Evolutionary conservation across 441 rosid species (phyloP), one percentile per base, ranked within the genome.

Genomic region (Euphorbia schlechtendalii): DNA sequence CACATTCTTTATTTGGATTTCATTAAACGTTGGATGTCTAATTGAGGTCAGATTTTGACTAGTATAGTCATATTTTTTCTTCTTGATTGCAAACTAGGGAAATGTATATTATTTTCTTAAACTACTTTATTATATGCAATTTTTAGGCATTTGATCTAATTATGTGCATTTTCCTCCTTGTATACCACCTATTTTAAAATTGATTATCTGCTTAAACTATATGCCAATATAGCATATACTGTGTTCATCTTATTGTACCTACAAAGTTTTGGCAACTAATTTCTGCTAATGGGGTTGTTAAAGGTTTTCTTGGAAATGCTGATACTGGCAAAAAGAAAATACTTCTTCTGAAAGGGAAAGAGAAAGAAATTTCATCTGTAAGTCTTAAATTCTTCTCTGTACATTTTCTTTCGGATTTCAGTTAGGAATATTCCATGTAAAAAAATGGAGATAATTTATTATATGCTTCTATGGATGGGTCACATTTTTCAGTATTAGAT

Each of bases 271-370:
- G 48, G 28, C 27, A 25, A 21, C 20, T 36, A 40, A 10, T n/a
- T 13, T 69, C 46, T 68, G 66, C 58, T 57, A 30, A 24, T 64
- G 30, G 24, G 58, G 49, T 59, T 61, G 49, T 76, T 71, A 66
- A 80, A 83, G 88, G 82, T 62, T 68, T 64, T 71, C 58, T 81
- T 69, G 83, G 76, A 71, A 70, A 67, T 62, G 54, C 71, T 51
- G 81, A 77, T 67, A 59, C 68, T 53, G 88, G 85, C 65, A 83
- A 75, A 73, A 84, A 76, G 85, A 88, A 83, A 73, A 64, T 88
- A 53, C 70, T 86, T 65, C 88, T 88, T 74, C 64, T 83, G 73
- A 86, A 83, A 78, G 96, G 96, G 69, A 84, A 86, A 71, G 90
- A 86, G 71, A 83, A 71, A 73, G 96, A 86, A 67, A 79, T 81